A percentile compares a stretch with the other conserved stretches of the same genome.
phyloP scores from a whole-genome alignment of 306 rosid species.

The Gynostemma pentaphyllum region DNA sequence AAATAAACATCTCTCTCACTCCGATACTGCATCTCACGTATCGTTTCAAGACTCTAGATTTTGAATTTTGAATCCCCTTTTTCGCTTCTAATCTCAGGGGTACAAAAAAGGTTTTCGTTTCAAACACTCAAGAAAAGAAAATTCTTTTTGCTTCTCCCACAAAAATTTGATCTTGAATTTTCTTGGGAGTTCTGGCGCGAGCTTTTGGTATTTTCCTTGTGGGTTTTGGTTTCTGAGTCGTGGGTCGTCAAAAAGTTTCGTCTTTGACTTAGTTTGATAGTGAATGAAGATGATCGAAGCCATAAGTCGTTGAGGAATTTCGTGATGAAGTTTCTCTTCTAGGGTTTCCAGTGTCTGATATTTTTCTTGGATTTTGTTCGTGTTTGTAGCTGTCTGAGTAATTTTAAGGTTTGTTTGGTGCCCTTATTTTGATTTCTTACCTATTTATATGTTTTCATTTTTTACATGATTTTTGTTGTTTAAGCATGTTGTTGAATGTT shows the following conservation, averaged over 20 bases:
- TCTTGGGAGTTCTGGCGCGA: constrained; percentile 12
- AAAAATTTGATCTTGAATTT: constrained; percentile 14
- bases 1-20: constrained; percentile 22
- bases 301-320: background rate
- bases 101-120: background rate
- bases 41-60: constrained; percentile 13
- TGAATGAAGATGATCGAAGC: constrained; percentile 16
- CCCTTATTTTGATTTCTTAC: background rate
- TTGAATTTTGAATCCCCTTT: background rate
- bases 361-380: constrained; percentile 17
- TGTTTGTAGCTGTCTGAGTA: constrained; percentile 21
- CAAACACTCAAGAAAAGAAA: background rate
- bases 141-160: constrained; percentile 9
- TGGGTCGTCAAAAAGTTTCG: constrained; percentile 5
- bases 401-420: constrained; percentile 5
- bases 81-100: constrained; percentile 7
- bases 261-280: constrained; percentile 16
- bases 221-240: constrained; percentile 14
- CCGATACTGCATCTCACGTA: constrained; percentile 13
- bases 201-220: constrained; percentile 16
- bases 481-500: too few relatives aligned
- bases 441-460: background rate
- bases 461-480: background rate
- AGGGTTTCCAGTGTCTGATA: constrained; percentile 20
- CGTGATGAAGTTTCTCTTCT: constrained; percentile 13